Base-by-base conservation (phyloP, 2,329 filamentous ascomycete genomes). In the Cyphellophora europaea region DNA sequence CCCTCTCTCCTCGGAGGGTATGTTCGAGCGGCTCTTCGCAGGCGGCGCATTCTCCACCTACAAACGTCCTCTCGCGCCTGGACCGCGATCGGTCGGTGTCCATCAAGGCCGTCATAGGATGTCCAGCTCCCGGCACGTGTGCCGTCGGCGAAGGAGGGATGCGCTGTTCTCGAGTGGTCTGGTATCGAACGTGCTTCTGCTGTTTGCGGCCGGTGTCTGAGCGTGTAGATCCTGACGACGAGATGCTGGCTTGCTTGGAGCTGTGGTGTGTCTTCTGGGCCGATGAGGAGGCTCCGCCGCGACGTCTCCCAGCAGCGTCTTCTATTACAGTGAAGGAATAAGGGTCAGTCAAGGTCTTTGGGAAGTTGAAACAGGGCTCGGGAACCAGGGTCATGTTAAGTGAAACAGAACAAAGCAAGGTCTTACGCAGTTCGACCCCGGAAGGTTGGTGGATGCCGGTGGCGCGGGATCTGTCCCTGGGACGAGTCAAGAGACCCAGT, bases 1-100 rank as follows among this genome's bases (percentile, higher is more conserved):
- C 87, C 48, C 87, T 79, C 65, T 98, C 91, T 40, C 91, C 91
- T 33, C 84, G 82, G 30, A 98, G 71, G 3, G 87, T 98, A 59
- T 96, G 89, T 61, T 96, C 91, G 43, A 98, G 66, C 3, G 88
- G 88, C 63, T 98, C 91, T 58, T 98, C 91, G 56, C 91, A 98
- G 11, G 95, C 88, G 33, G 88, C 84, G 62, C 91, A 98, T 64
- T 93, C 84, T 56, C 79, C 87, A 30, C 91, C 91, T 36, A 96
- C 83, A 62, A 95, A 96, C 2, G 89, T 98, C 55, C 91, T 76
- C 62, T 96, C 89, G 54, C 88, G 74, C 54, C 91, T 76, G 47
- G 78, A 79, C 47, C 86, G 79, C 51, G 74, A 79, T 53, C 85
- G 73, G 53, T 94, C 86, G 34, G 81, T 69, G 52, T 80, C 78